These are phyloP conservation scores for Diospyros lotus DNA, from an alignment of 148 eudicot species.

Conservation along the genomic window DNA sequence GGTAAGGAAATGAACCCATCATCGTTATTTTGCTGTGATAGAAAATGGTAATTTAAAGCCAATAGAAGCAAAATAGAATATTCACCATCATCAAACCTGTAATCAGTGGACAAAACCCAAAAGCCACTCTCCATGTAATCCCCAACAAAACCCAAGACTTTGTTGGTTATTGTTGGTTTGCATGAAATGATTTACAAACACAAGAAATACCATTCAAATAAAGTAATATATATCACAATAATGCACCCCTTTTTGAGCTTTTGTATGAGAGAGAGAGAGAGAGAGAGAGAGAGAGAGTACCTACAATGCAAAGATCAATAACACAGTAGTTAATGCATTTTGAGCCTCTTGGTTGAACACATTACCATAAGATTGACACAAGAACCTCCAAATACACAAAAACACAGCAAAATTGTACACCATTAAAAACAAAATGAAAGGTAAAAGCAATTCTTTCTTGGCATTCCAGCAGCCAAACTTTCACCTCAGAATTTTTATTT, in stretches of 20 bases:
- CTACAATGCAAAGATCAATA: not conserved
- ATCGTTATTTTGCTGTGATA: constrained; percentile 11
- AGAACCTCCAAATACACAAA: constrained; percentile 21
- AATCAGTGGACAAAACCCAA: constrained; percentile 33
- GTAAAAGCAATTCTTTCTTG: constrained; percentile 19
- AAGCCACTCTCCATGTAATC: constrained; percentile 45
- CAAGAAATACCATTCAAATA: constrained; percentile 18
- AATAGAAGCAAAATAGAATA: not conserved
- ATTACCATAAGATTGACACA: constrained; percentile 3
- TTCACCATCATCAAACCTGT: not conserved
- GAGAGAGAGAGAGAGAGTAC: not conserved
- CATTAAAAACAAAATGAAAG: constrained; percentile 8
- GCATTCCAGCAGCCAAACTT: constrained; percentile 15
- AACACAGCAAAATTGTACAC: constrained; percentile 3
- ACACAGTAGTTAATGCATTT: not conserved
- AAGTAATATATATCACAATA: not conserved
- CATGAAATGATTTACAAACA: constrained; percentile 8
- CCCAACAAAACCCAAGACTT: constrained; percentile 27
- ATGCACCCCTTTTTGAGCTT: not conserved
- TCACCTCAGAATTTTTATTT: constrained; percentile 8
- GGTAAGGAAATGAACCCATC: constrained; percentile 16
- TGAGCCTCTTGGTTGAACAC: not conserved
- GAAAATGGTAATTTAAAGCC: constrained; percentile 3
- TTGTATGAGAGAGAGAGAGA: not conserved
- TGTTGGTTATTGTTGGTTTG: not conserved